Evolutionary conservation across 306 rosid species (phyloP).

Genomic region (Dryas drummondii): DNA sequence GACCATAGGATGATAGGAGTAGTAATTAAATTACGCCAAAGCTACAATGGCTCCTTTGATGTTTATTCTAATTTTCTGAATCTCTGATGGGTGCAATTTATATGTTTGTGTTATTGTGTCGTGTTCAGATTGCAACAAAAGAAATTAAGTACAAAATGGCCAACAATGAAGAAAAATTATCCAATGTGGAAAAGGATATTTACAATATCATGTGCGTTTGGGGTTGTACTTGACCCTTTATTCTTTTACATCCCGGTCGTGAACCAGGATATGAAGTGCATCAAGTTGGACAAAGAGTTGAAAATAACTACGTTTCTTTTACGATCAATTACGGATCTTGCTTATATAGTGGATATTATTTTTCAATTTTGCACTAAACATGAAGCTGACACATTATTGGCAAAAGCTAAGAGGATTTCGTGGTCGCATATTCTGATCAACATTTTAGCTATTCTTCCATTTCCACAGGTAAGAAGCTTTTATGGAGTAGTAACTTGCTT

Average conservation of each 20-base stretch:
- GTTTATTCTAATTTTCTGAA: no score
- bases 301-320: conserved; percentile 15
- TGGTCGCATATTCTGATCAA: conserved; percentile 9
- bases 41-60: no score
- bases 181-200: conserved; percentile 24
- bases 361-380: background rate
- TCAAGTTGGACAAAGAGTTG: conserved; percentile 30
- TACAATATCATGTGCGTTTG: conserved; percentile 25
- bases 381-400: no score
- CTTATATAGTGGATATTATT: conserved; percentile 26
- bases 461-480: conserved; percentile 15
- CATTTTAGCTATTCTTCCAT: conserved; percentile 32
- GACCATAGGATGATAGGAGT: no score
- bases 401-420: no score
- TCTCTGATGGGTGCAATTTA: no score
- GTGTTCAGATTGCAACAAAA: no score
- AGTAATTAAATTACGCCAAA: no score
- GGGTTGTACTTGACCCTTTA: conserved; percentile 29
- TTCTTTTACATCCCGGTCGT: conserved; percentile 34
- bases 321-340: conserved; percentile 27
- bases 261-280: conserved; percentile 18
- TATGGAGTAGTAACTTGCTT: no score
- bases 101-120: no score
- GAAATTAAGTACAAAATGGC: no score
- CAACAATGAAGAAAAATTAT: no score